These are phyloP conservation scores for Penicillium coffeae DNA, from an alignment of 495 filamentous ascomycete genomes.

Conservation along the genomic window DNA sequence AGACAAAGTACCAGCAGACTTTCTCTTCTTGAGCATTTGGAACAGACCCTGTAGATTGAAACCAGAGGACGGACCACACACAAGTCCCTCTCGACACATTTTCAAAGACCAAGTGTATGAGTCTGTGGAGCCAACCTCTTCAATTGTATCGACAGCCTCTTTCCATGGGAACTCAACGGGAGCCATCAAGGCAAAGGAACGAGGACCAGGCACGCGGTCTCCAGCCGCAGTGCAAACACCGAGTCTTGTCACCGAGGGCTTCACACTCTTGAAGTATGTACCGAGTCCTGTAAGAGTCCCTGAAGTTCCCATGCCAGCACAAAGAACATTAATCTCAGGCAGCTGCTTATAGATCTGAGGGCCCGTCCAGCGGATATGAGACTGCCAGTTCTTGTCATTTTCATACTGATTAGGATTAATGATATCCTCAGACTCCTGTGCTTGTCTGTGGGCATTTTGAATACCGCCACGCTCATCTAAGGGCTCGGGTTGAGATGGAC, in stretches of 20 bases:
- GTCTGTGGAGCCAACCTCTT: constrained; percentile 50
- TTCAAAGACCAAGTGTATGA: constrained; percentile 52
- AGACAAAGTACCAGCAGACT: constrained; percentile 37
- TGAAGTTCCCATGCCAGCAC: constrained; percentile 54
- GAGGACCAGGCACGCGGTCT: constrained; percentile 55
- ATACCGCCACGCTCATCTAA: constrained; percentile 53
- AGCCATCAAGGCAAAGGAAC: constrained; percentile 48
- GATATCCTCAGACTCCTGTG: constrained; percentile 33
- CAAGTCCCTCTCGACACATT: constrained; percentile 53
- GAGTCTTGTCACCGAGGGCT: constrained; percentile 47
- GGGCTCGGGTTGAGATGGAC: constrained; percentile 55
- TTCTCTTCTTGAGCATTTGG: constrained; percentile 47
- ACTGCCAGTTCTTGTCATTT: constrained; percentile 55
- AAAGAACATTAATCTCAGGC: constrained; percentile 56
- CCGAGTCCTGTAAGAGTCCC: constrained; percentile 54
- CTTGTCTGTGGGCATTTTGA: constrained; percentile 38
- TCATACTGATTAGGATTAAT: constrained; percentile 58
- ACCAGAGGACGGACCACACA: constrained; percentile 59
- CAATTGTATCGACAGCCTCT: constrained; percentile 47
- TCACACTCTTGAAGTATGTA: constrained; percentile 49
- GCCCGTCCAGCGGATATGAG: constrained; percentile 59
- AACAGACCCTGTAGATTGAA: constrained; percentile 54
- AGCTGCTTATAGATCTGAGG: constrained; percentile 55
- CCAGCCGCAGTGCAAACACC: constrained; percentile 55
- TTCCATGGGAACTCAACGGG: constrained; percentile 57